Conservation (phyloP, 495 filamentous ascomycete genomes). For the Aspergillus kassunensis region DNA sequence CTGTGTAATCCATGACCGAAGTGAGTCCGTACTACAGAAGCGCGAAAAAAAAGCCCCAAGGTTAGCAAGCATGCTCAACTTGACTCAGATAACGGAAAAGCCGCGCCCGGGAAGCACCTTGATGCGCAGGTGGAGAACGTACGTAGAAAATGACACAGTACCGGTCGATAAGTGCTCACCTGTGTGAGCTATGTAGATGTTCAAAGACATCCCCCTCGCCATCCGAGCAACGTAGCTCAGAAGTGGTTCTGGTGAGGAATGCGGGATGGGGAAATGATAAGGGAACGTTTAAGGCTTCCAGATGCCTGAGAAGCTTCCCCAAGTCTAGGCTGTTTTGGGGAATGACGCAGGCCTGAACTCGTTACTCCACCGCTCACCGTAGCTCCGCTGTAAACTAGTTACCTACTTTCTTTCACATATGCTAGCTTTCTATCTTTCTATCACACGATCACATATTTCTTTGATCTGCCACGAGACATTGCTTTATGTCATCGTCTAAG, state of each 20-base stretch:
- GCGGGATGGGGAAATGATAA: conserved; percentile 27
- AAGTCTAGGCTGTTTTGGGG: conserved; percentile 18
- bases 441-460: conserved; percentile 38
- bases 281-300: conserved; percentile 15
- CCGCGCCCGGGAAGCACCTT: too few relatives aligned
- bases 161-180: conserved; percentile 77
- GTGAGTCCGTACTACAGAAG: conserved; percentile 60
- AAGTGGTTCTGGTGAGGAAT: conserved; percentile 21
- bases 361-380: conserved; percentile 23
- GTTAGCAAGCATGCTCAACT: conserved; percentile 18
- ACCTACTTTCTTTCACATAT: too few relatives aligned
- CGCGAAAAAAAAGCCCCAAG: not conserved
- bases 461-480: conserved; percentile 29
- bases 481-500: conserved; percentile 38
- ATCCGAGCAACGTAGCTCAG: conserved; percentile 30
- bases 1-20: conserved; percentile 64
- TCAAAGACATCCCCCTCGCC: conserved; percentile 62
- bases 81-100: too few relatives aligned
- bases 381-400: too few relatives aligned
- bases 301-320: conserved; percentile 18
- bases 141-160: conserved; percentile 65
- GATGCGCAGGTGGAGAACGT: conserved; percentile 30
- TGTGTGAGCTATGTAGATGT: conserved; percentile 84
- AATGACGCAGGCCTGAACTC: conserved; percentile 15
- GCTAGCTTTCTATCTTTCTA: conserved; percentile 9